Percentiles rank a stretch among this genome's conserved stretches.
These are phyloP conservation scores for Thelonectria blattea DNA, from an alignment of 2,329 filamentous ascomycete species.

Conservation along the genomic window DNA sequence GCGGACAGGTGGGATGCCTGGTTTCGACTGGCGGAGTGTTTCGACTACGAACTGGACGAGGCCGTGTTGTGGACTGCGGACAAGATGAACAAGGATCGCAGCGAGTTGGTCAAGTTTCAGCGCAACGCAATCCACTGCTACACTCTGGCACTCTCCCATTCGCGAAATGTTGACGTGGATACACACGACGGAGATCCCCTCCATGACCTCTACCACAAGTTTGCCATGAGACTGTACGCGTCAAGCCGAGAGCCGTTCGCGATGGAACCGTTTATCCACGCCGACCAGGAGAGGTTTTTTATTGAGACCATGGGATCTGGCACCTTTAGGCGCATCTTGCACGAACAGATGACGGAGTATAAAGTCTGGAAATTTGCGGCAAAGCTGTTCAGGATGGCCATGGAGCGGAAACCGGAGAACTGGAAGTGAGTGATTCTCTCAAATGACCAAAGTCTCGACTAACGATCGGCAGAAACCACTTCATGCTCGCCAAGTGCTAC, in stretches of 20 bases:
- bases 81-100: slow-evolving; percentile 84
- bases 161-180: slow-evolving; percentile 51
- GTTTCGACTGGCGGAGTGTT: slow-evolving; percentile 86
- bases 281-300: slow-evolving; percentile 63
- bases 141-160: slow-evolving; percentile 64
- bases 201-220: slow-evolving; percentile 65
- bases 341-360: slow-evolving; percentile 63
- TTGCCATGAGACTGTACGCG: slow-evolving; percentile 66
- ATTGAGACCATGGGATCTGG: slow-evolving; percentile 57
- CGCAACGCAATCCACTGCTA: slow-evolving; percentile 84
- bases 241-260: slow-evolving; percentile 67
- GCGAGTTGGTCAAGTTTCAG: slow-evolving; percentile 77
- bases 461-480: slow-evolving; percentile 54
- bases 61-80: slow-evolving; percentile 87
- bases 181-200: slow-evolving; percentile 58
- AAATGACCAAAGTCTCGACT: slow-evolving; percentile 22
- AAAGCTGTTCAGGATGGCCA: slow-evolving; percentile 61
- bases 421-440: slow-evolving; percentile 56
- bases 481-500: slow-evolving; percentile 67
- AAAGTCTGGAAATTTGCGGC: slow-evolving; percentile 68
- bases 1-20: slow-evolving; percentile 87
- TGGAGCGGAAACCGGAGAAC: slow-evolving; percentile 58
- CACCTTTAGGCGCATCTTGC: slow-evolving; percentile 59
- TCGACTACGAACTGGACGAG: slow-evolving; percentile 87
- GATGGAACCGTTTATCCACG: slow-evolving; percentile 65